Evolutionary conservation across 2,329 filamentous ascomycete species (phyloP).

Genomic region (Fusarium tanahbumbuense): DNA sequence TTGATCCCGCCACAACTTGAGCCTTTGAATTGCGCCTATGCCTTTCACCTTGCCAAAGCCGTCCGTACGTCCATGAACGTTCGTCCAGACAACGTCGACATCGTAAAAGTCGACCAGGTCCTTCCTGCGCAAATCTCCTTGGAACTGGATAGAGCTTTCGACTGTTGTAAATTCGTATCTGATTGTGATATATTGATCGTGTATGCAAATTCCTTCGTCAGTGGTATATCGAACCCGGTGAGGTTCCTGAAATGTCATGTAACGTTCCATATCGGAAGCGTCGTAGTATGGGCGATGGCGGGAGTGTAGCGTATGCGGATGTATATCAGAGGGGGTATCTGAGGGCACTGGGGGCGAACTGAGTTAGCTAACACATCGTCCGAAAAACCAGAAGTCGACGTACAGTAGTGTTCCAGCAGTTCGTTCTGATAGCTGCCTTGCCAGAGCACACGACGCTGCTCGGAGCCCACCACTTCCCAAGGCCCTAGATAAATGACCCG

Average conservation of each 20-base stretch:
- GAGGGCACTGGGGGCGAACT: conserved; percentile 55
- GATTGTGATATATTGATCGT: conserved; percentile 61
- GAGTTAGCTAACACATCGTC: conserved; percentile 16
- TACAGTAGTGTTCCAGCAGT: conserved; percentile 64
- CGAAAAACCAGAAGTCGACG: conserved; percentile 34
- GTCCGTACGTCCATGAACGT: conserved; percentile 61
- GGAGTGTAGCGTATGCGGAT: conserved; percentile 63
- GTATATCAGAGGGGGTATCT: conserved; percentile 57
- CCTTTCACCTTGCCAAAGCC: conserved; percentile 63
- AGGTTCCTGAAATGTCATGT: conserved; percentile 60
- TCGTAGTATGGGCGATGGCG: conserved; percentile 64
- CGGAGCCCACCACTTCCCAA: conserved; percentile 62
- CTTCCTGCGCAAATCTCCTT: conserved; percentile 61
- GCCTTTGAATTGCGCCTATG: conserved; percentile 62
- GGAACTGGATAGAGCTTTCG: conserved; percentile 61
- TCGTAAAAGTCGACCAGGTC: conserved; percentile 64
- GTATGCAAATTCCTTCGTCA: conserved; percentile 59
- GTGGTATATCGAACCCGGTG: conserved; percentile 62
- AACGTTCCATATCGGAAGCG: conserved; percentile 62
- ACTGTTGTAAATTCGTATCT: conserved; percentile 64
- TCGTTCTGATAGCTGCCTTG: conserved; percentile 65
- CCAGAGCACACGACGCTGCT: conserved; percentile 63
- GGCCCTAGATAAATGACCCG: conserved; percentile 64
- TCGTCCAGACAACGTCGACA: conserved; percentile 65
- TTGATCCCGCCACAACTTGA: conserved; percentile 64